Conservation (phyloP, 257 asterid species). For the Ilex aquifolium region DNA sequence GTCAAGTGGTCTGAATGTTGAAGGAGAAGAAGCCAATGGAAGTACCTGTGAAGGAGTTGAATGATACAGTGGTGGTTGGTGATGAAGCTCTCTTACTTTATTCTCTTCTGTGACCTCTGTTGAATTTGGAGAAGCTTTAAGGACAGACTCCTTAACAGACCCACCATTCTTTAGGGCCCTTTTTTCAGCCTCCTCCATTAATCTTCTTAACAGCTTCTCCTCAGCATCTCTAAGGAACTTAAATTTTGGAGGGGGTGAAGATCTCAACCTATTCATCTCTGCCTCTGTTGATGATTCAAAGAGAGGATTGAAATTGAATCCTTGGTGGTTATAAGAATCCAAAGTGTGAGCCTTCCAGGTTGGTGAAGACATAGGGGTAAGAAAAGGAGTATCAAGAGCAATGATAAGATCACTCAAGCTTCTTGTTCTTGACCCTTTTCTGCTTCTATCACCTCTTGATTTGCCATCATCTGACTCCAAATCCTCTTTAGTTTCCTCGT, state of each 20-base stretch:
- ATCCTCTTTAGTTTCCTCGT: conserved; percentile 84
- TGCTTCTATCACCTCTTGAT: conserved; percentile 42
- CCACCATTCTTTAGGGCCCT: conserved; percentile 16
- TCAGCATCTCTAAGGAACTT: conserved; percentile 93
- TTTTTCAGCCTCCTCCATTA: conserved; percentile 47
- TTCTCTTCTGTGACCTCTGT: conserved; percentile 19
- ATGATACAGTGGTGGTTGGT: conserved; percentile 11
- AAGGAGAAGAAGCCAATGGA: conserved; percentile 55
- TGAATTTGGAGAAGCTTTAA: conserved; percentile 11
- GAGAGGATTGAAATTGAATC: conserved; percentile 74
- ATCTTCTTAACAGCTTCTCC: conserved; percentile 60
- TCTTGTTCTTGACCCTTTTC: conserved; percentile 62
- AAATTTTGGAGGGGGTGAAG: conserved; percentile 93
- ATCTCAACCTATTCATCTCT: conserved; percentile 49
- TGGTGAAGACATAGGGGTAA: conserved; percentile 67
- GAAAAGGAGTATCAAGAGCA: conserved; percentile 34
- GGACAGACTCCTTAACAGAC: conserved; percentile 16
- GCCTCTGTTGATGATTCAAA: conserved; percentile 62
- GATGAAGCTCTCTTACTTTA: conserved; percentile 25
- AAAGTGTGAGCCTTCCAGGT: conserved; percentile 27
- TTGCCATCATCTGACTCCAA: conserved; percentile 75
- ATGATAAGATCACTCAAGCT: conserved; percentile 60
- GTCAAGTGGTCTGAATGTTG: conserved; percentile 11
- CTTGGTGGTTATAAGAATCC: conserved; percentile 49
- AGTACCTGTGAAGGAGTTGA: conserved; percentile 49